phyloP scores from a whole-genome alignment of 176 grass and related monocot species.

The Oropetium thomaeum region DNA sequence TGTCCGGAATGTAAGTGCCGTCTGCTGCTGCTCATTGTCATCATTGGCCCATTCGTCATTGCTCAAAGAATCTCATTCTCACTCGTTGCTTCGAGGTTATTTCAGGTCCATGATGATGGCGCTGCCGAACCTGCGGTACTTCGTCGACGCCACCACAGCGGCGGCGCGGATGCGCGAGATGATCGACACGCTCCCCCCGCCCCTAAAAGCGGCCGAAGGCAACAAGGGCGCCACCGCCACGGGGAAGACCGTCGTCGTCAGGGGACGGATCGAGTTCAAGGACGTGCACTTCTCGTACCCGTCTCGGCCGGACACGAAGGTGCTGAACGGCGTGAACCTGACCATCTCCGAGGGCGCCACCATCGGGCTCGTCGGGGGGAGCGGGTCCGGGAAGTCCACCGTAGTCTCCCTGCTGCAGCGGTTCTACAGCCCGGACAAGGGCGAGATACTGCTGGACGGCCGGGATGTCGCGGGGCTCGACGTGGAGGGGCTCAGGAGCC shows the following conservation, averaged over 20 bases:
- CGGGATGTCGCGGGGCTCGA: slow-evolving; percentile 37
- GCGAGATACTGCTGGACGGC: slow-evolving; percentile 48
- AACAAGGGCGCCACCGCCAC: slow-evolving; percentile 29
- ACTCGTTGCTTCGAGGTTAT: no score
- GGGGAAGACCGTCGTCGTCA: slow-evolving; percentile 4
- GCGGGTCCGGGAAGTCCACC: slow-evolving; percentile 56
- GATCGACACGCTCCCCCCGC: slow-evolving; percentile 28
- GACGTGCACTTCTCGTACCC: slow-evolving; percentile 55
- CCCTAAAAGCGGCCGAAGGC: not conserved
- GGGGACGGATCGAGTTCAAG: slow-evolving; percentile 38
- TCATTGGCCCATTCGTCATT: no score
- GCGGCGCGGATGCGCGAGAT: slow-evolving; percentile 28
- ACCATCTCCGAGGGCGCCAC: slow-evolving; percentile 33
- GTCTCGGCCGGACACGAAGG: slow-evolving; percentile 37
- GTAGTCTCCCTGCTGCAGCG: slow-evolving; percentile 56
- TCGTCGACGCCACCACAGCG: slow-evolving; percentile 30
- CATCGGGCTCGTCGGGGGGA: slow-evolving; percentile 53
- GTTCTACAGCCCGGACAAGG: slow-evolving; percentile 42
- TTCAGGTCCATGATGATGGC: slow-evolving; percentile 36
- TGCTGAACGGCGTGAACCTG: slow-evolving; percentile 48
- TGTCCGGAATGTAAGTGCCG: slow-evolving; percentile 59
- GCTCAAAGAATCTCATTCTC: no score
- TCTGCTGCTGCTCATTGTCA: no score
- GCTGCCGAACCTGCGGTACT: slow-evolving; percentile 45
- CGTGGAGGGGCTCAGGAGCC: slow-evolving; percentile 45